Base-by-base conservation (phyloP, 2,329 filamentous ascomycete genomes). In the Biscogniauxia mediterranea region DNA sequence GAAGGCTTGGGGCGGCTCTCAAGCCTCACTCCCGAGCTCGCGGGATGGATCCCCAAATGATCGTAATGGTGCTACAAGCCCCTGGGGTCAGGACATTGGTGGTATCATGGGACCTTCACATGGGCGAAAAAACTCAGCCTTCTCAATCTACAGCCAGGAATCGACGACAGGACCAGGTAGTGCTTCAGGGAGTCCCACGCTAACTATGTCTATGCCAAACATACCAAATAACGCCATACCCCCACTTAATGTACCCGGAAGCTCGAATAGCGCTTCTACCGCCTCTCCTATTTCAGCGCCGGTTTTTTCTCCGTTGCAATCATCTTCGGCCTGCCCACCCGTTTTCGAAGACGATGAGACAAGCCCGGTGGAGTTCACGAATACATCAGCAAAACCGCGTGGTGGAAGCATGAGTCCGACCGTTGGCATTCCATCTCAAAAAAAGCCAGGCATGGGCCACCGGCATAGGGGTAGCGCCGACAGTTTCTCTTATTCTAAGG, bases 1-100 rank as follows among this genome's bases (percentile, higher is more conserved):
- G 11, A 88, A 85, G 55, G 89, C 92, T 0, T 97, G 91, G 85
- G 92, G 92, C 23, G 90, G 90, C 4, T 95, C 91, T 60, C 90
- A 92, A 69, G 87, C 83, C 0, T 94, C 91, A 68, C 76, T 93
- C 5, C 81, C 81, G 56, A 90, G 85, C 65, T 85, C 83, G 51
- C 76, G 82, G 20, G 74, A 75, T 15, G 72, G 70, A 15, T 73
- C 71, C 32, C 69, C 68, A 5, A 71, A 69, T 49, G 71, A 74
- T 59, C 80, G 77, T 1, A 83, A 84, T 23, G 78, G 76, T 56
- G 76, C 79, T 2, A 75, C 71, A 19, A 82, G 79, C 17, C 82
- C 83, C 0, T 76, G 74, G 72, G 69, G 69, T 20, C 75, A 73
- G 55, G 74, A 74, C 15, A 65, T 61, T 11, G 58, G 64, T 46